Evolutionary conservation across 1,139 yeast species (phyloP).

Genomic region (Yamadazyma blattariae): DNA sequence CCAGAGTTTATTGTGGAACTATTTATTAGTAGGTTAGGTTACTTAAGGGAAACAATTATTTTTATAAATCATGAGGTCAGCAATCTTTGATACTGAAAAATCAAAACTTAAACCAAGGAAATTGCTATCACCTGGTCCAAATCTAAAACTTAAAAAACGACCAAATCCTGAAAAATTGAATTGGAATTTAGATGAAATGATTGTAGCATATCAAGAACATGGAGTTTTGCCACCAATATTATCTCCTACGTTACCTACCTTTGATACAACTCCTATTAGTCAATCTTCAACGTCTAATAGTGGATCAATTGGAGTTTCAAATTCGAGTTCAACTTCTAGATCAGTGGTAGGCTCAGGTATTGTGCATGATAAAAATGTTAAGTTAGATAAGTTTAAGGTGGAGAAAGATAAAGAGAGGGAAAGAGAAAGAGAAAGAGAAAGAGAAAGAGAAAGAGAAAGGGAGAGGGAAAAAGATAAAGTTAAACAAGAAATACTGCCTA

Average conservation of each 20-base stretch:
- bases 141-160: slow-evolving; percentile 1
- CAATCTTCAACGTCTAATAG: too few species aligned
- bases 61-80: slow-evolving; percentile 35
- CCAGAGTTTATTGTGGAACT: too few species aligned
- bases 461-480: not conserved
- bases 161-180: slow-evolving; percentile 8
- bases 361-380: not conserved
- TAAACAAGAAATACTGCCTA: not conserved
- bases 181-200: slow-evolving; percentile 45
- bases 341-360: not conserved
- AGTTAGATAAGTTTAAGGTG: not conserved
- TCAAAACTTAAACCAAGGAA: slow-evolving; percentile 6
- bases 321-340: not conserved
- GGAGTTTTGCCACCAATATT: slow-evolving; percentile 38
- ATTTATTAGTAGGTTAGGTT: too few species aligned
- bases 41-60: too few species aligned
- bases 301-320: not conserved
- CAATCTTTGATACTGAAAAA: slow-evolving; percentile 31
- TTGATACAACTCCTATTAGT: not conserved
- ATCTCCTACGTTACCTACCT: slow-evolving; percentile 39
- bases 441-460: not conserved
- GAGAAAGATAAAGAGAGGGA: not conserved
- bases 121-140: slow-evolving; percentile 4
- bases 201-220: slow-evolving; percentile 31
- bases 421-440: not conserved